Conservation (phyloP, 2,329 filamentous ascomycete species). For the Mycosphaerella sp. region DNA sequence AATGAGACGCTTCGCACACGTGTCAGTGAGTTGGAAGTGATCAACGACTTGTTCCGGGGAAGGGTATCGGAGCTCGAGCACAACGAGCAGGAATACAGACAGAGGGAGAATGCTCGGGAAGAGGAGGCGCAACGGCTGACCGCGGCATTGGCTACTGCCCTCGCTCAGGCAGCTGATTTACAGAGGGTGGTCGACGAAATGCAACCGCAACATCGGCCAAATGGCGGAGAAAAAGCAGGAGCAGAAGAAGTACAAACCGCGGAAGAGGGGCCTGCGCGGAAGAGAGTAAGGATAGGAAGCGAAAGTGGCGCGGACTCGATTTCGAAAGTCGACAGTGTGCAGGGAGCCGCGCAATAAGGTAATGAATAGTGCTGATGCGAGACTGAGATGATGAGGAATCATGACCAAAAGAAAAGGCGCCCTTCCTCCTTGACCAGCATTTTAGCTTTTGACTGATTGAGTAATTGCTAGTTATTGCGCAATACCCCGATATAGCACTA, state of each 20-base stretch:
- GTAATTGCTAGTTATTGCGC: not conserved
- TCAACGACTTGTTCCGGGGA: conserved; percentile 67
- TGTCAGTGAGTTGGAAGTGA: conserved; percentile 90
- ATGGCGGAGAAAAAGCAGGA: too few relatives aligned
- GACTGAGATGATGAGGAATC: conserved; percentile 5
- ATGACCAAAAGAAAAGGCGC: conserved; percentile 10
- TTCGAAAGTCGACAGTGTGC: conserved; percentile 9
- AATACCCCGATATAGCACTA: not conserved
- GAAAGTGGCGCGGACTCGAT: conserved; percentile 8
- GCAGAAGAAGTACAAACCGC: not conserved
- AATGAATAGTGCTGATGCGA: not conserved
- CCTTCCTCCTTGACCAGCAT: not conserved
- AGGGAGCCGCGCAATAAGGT: conserved; percentile 5
- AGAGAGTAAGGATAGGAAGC: conserved; percentile 17
- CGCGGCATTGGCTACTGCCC: conserved; percentile 51
- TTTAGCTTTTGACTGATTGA: not conserved
- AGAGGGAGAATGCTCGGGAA: conserved; percentile 54
- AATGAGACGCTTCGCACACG: conserved; percentile 90
- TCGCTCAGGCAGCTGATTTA: conserved; percentile 18
- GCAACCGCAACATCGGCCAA: not conserved
- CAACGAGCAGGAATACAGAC: conserved; percentile 62
- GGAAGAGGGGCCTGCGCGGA: conserved; percentile 17
- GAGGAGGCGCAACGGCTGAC: conserved; percentile 53
- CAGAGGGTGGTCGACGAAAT: conserved; percentile 19
- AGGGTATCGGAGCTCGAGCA: conserved; percentile 67